Conservation (phyloP, 1,139 yeast genomes). For the Starmera stellimalicola region DNA sequence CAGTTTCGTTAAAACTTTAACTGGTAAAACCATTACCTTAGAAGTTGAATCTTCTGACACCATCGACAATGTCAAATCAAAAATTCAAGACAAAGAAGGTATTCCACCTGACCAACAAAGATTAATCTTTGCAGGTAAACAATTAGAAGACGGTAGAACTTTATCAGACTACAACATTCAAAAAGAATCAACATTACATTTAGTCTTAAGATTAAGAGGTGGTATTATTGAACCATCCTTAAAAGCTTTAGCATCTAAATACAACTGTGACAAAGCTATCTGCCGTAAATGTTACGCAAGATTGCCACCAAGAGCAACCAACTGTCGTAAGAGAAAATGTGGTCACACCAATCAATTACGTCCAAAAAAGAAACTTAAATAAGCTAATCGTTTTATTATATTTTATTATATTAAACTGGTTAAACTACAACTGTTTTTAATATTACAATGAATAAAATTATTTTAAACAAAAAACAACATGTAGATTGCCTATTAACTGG, state of each 20-base stretch:
- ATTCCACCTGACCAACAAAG: slow-evolving; percentile 95
- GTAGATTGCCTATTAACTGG: background rate
- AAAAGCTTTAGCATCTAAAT: slow-evolving; percentile 98
- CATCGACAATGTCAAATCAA: slow-evolving; percentile 87
- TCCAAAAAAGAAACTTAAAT: slow-evolving; percentile 99
- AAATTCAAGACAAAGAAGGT: slow-evolving; percentile 93
- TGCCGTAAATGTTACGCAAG: slow-evolving; percentile 99
- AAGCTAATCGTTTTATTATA: slow-evolving; percentile 34
- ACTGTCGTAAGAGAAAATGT: slow-evolving; percentile 99
- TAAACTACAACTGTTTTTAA: background rate
- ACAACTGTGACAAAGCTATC: slow-evolving; percentile 98
- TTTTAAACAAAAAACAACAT: background rate
- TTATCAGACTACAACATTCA: slow-evolving; percentile 91
- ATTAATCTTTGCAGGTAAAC: slow-evolving; percentile 90
- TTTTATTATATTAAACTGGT: slow-evolving; percentile 3
- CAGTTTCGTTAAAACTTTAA: slow-evolving; percentile 80
- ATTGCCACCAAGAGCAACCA: slow-evolving; percentile 99
- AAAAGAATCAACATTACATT: slow-evolving; percentile 84
- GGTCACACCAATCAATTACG: slow-evolving; percentile 99
- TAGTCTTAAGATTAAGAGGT: slow-evolving; percentile 89
- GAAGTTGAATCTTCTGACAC: slow-evolving; percentile 94
- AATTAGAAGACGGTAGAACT: slow-evolving; percentile 90
- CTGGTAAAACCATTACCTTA: slow-evolving; percentile 87
- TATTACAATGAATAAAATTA: background rate
- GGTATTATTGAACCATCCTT: slow-evolving; percentile 99